phyloP scores from a whole-genome alignment of 176 grass and related monocot species.

The Aechmea fasciata region DNA sequence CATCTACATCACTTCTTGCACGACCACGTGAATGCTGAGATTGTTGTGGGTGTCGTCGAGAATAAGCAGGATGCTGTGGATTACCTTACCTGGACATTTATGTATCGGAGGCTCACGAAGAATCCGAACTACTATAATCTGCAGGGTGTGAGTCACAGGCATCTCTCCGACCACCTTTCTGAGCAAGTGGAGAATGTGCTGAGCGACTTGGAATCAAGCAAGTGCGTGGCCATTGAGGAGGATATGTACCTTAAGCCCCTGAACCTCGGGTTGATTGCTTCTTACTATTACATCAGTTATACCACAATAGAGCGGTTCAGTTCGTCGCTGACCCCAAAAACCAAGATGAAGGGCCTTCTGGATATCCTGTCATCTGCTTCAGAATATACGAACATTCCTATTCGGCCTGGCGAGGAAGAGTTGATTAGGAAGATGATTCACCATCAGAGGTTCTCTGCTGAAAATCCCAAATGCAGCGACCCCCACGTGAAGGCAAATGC shows the following conservation, averaged over 20 bases:
- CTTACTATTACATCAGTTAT: conserved; percentile 94
- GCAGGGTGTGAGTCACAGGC: conserved; percentile 88
- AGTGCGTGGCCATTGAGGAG: conserved; percentile 84
- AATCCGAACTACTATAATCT: conserved; percentile 97
- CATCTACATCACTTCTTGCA: conserved; percentile 93
- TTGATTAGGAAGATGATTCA: conserved; percentile 73
- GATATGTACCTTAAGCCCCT: conserved; percentile 93
- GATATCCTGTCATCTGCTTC: conserved; percentile 79
- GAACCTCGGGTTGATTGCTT: conserved; percentile 92
- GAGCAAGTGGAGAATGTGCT: conserved; percentile 61
- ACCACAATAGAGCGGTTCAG: conserved; percentile 79
- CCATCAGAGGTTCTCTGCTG: conserved; percentile 88
- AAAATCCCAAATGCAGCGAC: conserved; percentile 76
- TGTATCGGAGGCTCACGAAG: conserved; percentile 79
- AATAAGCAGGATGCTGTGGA: conserved; percentile 99
- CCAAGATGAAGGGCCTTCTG: conserved; percentile 86
- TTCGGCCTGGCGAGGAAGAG: conserved; percentile 73
- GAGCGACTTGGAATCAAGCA: conserved; percentile 72
- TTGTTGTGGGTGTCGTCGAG: conserved; percentile 64
- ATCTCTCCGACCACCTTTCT: conserved; percentile 89
- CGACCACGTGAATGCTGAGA: conserved; percentile 93
- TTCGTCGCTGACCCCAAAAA: conserved; percentile 73
- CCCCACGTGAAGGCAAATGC: conserved; percentile 88
- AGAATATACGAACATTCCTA: conserved; percentile 73
- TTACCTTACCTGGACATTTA: conserved; percentile 98